A percentile compares a stretch with the other conserved stretches of the same genome.
phyloP scores from a whole-genome alignment of 106 monocot genomes.

The Dactylorhiza incarnata region DNA sequence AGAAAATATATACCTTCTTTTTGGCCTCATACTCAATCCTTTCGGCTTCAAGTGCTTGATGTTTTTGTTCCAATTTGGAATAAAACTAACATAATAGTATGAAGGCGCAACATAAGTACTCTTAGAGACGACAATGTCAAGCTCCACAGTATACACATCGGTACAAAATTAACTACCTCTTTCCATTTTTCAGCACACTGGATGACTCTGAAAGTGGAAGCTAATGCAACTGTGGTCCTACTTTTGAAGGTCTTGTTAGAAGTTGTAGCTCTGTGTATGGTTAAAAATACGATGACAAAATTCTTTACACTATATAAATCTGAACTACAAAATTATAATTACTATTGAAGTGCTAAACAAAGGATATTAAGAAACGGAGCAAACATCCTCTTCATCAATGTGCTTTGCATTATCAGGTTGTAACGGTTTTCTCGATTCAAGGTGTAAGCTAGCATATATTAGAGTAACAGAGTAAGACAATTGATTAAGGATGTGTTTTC shows the following conservation, averaged over 20 bases:
- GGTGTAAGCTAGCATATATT: background rate
- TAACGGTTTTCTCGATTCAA: slow-evolving; percentile 32
- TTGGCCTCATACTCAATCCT: slow-evolving; percentile 43
- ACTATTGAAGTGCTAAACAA: background rate
- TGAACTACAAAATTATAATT: background rate
- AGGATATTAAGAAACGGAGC: slow-evolving; percentile 67
- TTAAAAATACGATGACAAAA: slow-evolving; percentile 17
- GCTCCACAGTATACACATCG: background rate
- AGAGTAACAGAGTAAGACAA: background rate
- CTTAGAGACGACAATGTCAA: background rate
- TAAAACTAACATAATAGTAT: slow-evolving; percentile 40
- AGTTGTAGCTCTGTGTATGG: slow-evolving; percentile 29
- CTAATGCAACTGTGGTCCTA: slow-evolving; percentile 43
- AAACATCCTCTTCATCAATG: slow-evolving; percentile 49
- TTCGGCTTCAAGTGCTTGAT: slow-evolving; percentile 64
- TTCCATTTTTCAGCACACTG: slow-evolving; percentile 78
- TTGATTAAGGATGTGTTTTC: background rate
- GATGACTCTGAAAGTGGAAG: slow-evolving; percentile 63
- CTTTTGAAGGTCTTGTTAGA: slow-evolving; percentile 29
- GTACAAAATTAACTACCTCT: slow-evolving; percentile 39
- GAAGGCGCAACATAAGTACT: background rate
- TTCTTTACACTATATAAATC: background rate
- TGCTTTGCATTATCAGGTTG: slow-evolving; percentile 33
- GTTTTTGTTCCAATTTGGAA: slow-evolving; percentile 59
- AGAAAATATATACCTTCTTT: slow-evolving; percentile 38